Conservation (phyloP, 306 rosid species). For the Chamaecrista fasciculata region DNA sequence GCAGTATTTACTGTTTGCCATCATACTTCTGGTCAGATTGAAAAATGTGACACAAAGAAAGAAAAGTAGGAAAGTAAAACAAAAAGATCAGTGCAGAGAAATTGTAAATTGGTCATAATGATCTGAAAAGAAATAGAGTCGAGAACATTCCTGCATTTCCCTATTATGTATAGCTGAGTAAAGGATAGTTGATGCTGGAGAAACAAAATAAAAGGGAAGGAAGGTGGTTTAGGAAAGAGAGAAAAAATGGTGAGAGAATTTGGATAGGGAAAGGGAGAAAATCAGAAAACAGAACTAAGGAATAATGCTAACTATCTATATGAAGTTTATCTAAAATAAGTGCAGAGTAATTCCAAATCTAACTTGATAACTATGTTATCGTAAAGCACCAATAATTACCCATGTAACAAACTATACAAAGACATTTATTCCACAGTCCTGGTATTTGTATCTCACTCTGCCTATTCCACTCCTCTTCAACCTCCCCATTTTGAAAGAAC, state of each 20-base stretch:
- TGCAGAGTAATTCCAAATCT: neutral
- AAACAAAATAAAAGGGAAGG: neutral
- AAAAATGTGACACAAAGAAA: neutral
- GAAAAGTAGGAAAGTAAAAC: neutral
- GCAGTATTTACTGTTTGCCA: slow-evolving; percentile 18
- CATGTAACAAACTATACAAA: neutral
- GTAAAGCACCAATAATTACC: neutral
- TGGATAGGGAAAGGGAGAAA: neutral
- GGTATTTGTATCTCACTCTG: neutral
- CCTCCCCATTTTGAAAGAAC: neutral
- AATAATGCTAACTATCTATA: neutral
- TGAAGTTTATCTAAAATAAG: neutral
- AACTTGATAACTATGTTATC: neutral
- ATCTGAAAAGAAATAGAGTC: neutral
- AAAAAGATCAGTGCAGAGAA: neutral
- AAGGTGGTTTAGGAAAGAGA: neutral
- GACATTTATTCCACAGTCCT: neutral
- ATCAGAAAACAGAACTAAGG: neutral
- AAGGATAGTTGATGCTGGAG: slow-evolving; percentile 3
- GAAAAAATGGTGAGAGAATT: neutral
- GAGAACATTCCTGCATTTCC: neutral
- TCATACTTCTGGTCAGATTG: neutral
- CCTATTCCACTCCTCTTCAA: neutral
- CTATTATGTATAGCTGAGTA: neutral
- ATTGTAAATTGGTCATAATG: neutral